These are phyloP conservation scores for Taxawa tesnikishii DNA, from an alignment of 2,329 filamentous ascomycete genomes.

Conservation along the genomic window DNA sequence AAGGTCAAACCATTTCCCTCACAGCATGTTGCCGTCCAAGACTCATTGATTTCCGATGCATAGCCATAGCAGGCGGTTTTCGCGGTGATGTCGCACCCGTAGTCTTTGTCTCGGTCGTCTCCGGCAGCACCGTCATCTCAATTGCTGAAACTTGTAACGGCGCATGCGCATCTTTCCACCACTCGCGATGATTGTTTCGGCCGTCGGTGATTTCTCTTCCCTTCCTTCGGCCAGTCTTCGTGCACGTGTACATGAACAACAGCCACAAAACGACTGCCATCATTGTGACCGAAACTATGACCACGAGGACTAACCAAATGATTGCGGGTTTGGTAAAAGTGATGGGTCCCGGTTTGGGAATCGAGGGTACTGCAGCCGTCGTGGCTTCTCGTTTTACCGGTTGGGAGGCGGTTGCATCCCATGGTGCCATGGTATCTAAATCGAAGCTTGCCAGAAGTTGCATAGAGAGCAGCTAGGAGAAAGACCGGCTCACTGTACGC, in stretches of 20 bases:
- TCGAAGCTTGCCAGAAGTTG: background rate
- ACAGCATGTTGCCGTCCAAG: too few relatives aligned
- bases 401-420: background rate
- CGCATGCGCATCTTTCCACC: constrained; percentile 7
- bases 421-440: background rate
- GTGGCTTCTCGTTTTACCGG: too few relatives aligned
- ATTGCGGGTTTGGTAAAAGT: constrained; percentile 6
- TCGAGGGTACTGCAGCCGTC: too few relatives aligned
- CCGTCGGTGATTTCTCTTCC: constrained; percentile 4
- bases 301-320: constrained; percentile 5
- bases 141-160: too few relatives aligned
- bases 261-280: constrained; percentile 6
- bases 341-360: constrained; percentile 3
- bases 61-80: too few relatives aligned
- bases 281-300: constrained; percentile 5
- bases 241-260: constrained; percentile 7
- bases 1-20: too few relatives aligned
- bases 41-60: too few relatives aligned
- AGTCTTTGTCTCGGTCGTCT: too few relatives aligned
- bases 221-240: constrained; percentile 3
- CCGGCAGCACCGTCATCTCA: too few relatives aligned
- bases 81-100: too few relatives aligned
- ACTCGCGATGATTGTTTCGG: constrained; percentile 4
- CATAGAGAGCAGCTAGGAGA: background rate
- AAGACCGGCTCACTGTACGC: background rate